Conservation (phyloP, 2,329 filamentous ascomycete genomes). For the Coccinonectria pachysandricola region DNA sequence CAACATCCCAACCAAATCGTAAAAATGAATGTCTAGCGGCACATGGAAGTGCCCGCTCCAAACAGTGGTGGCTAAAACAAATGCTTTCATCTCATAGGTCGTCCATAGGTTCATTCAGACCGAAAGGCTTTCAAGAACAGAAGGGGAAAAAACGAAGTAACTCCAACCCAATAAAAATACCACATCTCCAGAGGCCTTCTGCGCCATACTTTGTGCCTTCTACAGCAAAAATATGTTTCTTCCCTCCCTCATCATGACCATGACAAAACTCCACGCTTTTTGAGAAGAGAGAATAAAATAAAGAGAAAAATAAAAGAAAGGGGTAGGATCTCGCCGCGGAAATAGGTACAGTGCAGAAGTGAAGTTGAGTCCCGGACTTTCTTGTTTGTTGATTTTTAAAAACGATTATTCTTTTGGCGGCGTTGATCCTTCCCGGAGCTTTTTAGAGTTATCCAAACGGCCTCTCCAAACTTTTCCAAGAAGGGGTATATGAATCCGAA, state of each 20-base stretch:
- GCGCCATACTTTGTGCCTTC: slow-evolving; percentile 21
- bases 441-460: slow-evolving; percentile 6
- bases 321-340: slow-evolving; percentile 10
- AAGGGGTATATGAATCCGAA: slow-evolving; percentile 9
- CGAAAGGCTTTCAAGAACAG: too few species aligned
- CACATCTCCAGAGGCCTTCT: slow-evolving; percentile 14
- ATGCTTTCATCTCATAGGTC: slow-evolving; percentile 7
- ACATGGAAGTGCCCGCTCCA: slow-evolving; percentile 6
- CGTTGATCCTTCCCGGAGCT: slow-evolving; percentile 11
- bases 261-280: slow-evolving; percentile 20
- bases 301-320: slow-evolving; percentile 3
- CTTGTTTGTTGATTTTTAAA: slow-evolving; percentile 18
- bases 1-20: neutral
- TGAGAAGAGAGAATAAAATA: slow-evolving; percentile 7
- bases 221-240: slow-evolving; percentile 17
- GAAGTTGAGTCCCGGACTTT: slow-evolving; percentile 14
- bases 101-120: slow-evolving; percentile 1
- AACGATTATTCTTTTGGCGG: slow-evolving; percentile 10
- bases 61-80: slow-evolving; percentile 9
- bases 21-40: neutral
- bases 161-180: slow-evolving; percentile 6
- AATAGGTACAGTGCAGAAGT: slow-evolving; percentile 12
- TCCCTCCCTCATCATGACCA: slow-evolving; percentile 17
- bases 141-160: slow-evolving; percentile 4
- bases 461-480: slow-evolving; percentile 14